Evolutionary conservation across 2,329 filamentous ascomycete genomes (phyloP), one percentile per base, ranked within the genome.

Genomic region (Fusarium floridanum): DNA sequence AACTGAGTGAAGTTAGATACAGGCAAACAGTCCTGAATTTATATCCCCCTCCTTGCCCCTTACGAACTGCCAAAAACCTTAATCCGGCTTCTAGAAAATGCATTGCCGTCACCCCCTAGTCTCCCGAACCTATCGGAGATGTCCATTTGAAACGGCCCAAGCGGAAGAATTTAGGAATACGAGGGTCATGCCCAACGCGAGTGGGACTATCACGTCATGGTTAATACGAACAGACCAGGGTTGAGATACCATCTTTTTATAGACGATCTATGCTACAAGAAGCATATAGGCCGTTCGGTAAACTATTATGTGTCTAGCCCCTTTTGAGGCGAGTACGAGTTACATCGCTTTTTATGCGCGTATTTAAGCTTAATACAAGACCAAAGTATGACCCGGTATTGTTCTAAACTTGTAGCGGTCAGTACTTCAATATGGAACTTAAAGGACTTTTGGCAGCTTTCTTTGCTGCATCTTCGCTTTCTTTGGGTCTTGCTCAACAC

Each of bases 131-230:
- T 55, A 55, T 55, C 50, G 27, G 50, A 55, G 27, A 20, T 55
- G 50, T 6, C 17, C 11, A 55, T 55, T 32, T 55, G 50, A 55
- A 55, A 55, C 50, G n/a, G 11, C 9, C 48, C 12, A 55, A 32
- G 50, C 50, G 50, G 50, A 55, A 55, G 50, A 55, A 55, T 55
- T 55, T 55, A n/a, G 17, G 27, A 55, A 55, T 55, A 55, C 50
- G 50, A 55, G 50, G 43, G 48, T 53, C 17, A 53, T 48, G 43
- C 17, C 12, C 22, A 48, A 20, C 22, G 50, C 50, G 7, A 55
- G 50, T 11, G 50, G 50, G 50, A 55, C 27, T 55, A 32, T 20
- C 50, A 32, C 50, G 50, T 55, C 27, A 55, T 55, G 27, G 29
- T 24, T 17, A 57, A 57, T 57, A 57, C 53, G 53, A 57, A 24